phyloP scores from a whole-genome alignment of 2,329 filamentous ascomycete species.

The Colletotrichum horii region DNA sequence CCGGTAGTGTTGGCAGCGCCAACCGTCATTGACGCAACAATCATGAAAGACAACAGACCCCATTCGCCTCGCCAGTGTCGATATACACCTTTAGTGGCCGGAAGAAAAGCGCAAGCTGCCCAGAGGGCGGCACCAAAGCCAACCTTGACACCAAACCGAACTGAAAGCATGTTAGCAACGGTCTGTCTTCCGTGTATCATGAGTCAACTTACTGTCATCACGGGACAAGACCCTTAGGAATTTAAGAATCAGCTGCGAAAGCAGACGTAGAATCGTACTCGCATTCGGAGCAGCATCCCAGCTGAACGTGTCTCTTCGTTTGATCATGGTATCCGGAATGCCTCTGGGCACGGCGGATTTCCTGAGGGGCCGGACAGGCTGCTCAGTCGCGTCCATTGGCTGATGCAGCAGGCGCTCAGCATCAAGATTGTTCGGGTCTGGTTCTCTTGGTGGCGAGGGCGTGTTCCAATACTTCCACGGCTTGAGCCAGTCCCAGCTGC shows the following conservation, averaged over 20 bases:
- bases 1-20: conserved; percentile 95
- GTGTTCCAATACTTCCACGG: conserved; percentile 64
- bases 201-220: conserved; percentile 54
- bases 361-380: conserved; percentile 49
- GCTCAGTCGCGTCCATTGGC: conserved; percentile 27
- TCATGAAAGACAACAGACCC: conserved; percentile 96
- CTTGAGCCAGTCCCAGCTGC: conserved; percentile 84
- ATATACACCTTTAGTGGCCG: conserved; percentile 79
- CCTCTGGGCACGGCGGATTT: conserved; percentile 61
- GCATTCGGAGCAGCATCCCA: conserved; percentile 60
- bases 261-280: conserved; percentile 45
- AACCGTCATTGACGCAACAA: conserved; percentile 97
- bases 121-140: conserved; percentile 88
- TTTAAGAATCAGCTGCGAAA: conserved; percentile 52
- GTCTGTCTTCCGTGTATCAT: neutral
- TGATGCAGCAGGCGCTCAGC: conserved; percentile 41
- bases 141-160: conserved; percentile 88
- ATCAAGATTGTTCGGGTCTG: conserved; percentile 44
- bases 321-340: conserved; percentile 58
- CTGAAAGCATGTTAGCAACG: conserved; percentile 20
- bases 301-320: conserved; percentile 56
- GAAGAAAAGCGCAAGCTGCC: conserved; percentile 86
- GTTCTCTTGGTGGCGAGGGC: neutral
- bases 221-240: conserved; percentile 54
- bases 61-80: conserved; percentile 93